Percentiles rank a stretch among this genome's conserved stretches.
Evolutionary conservation across 2,329 filamentous ascomycete genomes (phyloP).

Genomic region (Epichloe amarillans): DNA sequence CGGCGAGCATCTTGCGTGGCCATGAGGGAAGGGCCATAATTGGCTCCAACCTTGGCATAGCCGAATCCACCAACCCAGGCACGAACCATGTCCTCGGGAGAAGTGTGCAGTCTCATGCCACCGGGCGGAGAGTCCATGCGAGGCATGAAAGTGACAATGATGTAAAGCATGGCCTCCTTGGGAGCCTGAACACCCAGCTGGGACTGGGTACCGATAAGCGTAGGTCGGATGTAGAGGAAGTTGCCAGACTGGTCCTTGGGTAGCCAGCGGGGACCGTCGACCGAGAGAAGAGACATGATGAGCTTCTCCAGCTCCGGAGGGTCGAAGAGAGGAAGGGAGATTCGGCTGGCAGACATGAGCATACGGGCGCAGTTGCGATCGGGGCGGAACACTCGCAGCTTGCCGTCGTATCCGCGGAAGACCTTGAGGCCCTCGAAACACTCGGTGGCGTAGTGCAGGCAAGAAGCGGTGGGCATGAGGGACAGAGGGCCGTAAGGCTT

Average conservation of each 20-base stretch:
- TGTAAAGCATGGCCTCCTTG: constrained; percentile 74
- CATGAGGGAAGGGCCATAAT: constrained; percentile 75
- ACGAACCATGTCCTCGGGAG: constrained; percentile 67
- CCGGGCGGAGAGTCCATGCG: constrained; percentile 35
- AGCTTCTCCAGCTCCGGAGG: constrained; percentile 61
- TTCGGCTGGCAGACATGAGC: constrained; percentile 45
- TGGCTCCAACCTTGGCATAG: constrained; percentile 83
- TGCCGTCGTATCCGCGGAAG: constrained; percentile 66
- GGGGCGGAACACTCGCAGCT: constrained; percentile 66
- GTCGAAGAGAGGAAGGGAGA: constrained; percentile 63
- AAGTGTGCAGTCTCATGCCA: constrained; percentile 65
- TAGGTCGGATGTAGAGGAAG: constrained; percentile 77
- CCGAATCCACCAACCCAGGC: constrained; percentile 92
- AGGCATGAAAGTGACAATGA: constrained; percentile 56
- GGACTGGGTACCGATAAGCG: constrained; percentile 70
- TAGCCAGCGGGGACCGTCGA: constrained; percentile 69
- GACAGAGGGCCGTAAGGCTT: constrained; percentile 64
- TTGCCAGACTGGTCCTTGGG: constrained; percentile 52
- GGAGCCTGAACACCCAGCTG: constrained; percentile 73
- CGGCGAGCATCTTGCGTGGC: constrained; percentile 62
- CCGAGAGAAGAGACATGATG: constrained; percentile 55
- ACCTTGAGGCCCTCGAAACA: constrained; percentile 80
- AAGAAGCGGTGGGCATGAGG: constrained; percentile 68
- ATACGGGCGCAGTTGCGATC: constrained; percentile 57
- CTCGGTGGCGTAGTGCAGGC: constrained; percentile 80